Base-by-base conservation (phyloP, 2,329 filamentous ascomycete species). In the Colletotrichum destructivum region DNA sequence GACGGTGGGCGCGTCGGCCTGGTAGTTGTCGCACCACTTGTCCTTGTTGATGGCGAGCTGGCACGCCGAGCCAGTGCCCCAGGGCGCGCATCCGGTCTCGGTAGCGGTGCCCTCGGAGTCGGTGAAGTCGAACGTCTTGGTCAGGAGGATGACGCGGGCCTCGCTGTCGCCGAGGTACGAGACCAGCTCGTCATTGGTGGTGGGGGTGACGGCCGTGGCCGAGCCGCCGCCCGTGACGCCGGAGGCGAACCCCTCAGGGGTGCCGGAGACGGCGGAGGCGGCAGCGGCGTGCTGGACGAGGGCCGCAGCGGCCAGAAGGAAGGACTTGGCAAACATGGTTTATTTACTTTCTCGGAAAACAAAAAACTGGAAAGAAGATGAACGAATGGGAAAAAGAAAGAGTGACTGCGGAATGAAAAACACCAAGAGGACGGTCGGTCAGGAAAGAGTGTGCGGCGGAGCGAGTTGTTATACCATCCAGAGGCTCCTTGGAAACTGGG, bases 11-110 rank as follows among this genome's bases (percentile, higher is more conserved):
- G 88, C 86, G 47, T 82, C 81, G 62, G 62, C 87, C 79, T 91
- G 82, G 79, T 91, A 88, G 82, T 90, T 90, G 66, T 78, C 81
- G 79, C 89, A 91, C 72, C 72, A 73, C 40, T 84, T 77, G 77
- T 90, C 81, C 82, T 88, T 82, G 82, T 91, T 88, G 79, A 92
- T 90, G 75, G 89, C 87, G 54, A 86, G 75, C 82, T 92, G 89
- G 80, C 90, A 89, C 13, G 73, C 80, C 3, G 85, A 81, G 9
- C 77, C 84, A 49, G 72, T 73, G 47, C 87, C 88, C 81, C 85
- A 89, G 31, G 89, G 89, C 18, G 88, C 86, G 75, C 90, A 92
- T 26, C 89, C 89, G 18, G 83, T 85, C 51, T 79, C 84, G 38
- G 83, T 87, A 6, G 82, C 82, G 4, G 83, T 86, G 49, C 89